phyloP scores from a whole-genome alignment of 768 basidiomycete species.

The Tubosaeta sp. region DNA sequence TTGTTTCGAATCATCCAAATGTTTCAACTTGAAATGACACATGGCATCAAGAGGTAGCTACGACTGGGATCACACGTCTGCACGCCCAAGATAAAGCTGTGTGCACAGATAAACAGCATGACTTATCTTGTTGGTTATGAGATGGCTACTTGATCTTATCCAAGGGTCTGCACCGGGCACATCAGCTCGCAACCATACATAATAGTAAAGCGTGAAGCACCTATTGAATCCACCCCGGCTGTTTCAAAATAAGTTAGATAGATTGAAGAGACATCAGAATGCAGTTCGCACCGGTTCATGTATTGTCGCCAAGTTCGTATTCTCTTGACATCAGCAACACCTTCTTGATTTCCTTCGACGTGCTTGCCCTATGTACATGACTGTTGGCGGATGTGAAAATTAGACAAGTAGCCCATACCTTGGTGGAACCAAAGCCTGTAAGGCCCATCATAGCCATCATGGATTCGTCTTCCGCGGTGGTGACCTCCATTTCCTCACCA shows the following conservation, averaged over 20 bases:
- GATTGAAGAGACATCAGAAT: background rate
- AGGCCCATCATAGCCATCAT: slow-evolving; percentile 94
- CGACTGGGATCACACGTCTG: background rate
- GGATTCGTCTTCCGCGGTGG: slow-evolving; percentile 66
- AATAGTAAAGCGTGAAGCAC: slow-evolving; percentile 27
- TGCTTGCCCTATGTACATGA: slow-evolving; percentile 58
- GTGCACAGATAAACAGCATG: slow-evolving; percentile 5
- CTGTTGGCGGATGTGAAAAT: background rate
- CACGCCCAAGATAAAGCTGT: slow-evolving; percentile 9
- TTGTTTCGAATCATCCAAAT: slow-evolving; percentile 5
- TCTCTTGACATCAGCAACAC: slow-evolving; percentile 65
- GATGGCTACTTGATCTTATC: slow-evolving; percentile 84
- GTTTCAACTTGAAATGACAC: slow-evolving; percentile 2
- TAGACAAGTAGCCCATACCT: slow-evolving; percentile 44
- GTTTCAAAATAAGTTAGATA: slow-evolving; percentile 13
- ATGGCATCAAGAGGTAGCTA: background rate
- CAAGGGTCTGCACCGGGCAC: slow-evolving; percentile 56
- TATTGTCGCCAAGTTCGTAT: slow-evolving; percentile 94
- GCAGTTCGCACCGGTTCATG: slow-evolving; percentile 79
- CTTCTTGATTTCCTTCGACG: slow-evolving; percentile 82
- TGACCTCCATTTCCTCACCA: slow-evolving; percentile 46
- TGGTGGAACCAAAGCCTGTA: slow-evolving; percentile 82
- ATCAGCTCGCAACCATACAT: slow-evolving; percentile 11
- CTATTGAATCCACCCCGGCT: slow-evolving; percentile 87
- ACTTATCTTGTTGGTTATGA: slow-evolving; percentile 13